Evolutionary conservation across 2,329 filamentous ascomycete genomes (phyloP).

Genomic region (Canariomyces notabilis): DNA sequence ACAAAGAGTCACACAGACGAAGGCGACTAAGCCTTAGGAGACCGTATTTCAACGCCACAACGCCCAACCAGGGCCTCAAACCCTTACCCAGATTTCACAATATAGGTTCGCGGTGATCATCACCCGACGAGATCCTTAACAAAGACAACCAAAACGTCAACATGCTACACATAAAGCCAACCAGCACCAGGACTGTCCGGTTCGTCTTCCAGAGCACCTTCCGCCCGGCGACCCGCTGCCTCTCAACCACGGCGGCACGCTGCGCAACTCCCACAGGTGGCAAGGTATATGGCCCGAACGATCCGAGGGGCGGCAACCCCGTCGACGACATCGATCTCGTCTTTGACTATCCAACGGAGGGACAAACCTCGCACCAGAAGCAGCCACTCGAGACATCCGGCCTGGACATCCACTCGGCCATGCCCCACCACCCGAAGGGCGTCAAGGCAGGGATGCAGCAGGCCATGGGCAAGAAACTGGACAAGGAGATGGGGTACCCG

Average conservation of each 20-base stretch:
- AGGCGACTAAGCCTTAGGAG: not conserved
- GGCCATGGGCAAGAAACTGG: not conserved
- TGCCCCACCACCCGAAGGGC: conserved; percentile 10
- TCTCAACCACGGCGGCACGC: conserved; percentile 12
- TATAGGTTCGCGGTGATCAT: too few relatives aligned
- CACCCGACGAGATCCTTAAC: too few relatives aligned
- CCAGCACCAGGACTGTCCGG: not conserved
- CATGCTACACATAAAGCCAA: conserved; percentile 4
- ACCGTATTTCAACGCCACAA: not conserved
- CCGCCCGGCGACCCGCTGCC: conserved; percentile 1
- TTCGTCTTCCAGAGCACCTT: not conserved
- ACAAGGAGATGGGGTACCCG: conserved; percentile 14
- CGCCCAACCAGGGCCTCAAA: too few relatives aligned
- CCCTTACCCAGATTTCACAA: too few relatives aligned
- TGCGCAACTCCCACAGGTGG: conserved; percentile 8
- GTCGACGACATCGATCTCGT: conserved; percentile 23
- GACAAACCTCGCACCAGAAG: conserved; percentile 15
- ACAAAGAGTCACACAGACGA: not conserved
- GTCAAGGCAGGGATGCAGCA: not conserved
- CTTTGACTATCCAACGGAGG: conserved; percentile 21
- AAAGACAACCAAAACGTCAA: not conserved
- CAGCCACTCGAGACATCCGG: conserved; percentile 4
- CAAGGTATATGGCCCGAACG: not conserved
- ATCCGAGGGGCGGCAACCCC: conserved; percentile 1
- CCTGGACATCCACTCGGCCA: conserved; percentile 11